Evolutionary conservation across 192 early-diverging fungal species (phyloP), one percentile per base, ranked within the genome.

Genomic region (Coemansia sp.): DNA sequence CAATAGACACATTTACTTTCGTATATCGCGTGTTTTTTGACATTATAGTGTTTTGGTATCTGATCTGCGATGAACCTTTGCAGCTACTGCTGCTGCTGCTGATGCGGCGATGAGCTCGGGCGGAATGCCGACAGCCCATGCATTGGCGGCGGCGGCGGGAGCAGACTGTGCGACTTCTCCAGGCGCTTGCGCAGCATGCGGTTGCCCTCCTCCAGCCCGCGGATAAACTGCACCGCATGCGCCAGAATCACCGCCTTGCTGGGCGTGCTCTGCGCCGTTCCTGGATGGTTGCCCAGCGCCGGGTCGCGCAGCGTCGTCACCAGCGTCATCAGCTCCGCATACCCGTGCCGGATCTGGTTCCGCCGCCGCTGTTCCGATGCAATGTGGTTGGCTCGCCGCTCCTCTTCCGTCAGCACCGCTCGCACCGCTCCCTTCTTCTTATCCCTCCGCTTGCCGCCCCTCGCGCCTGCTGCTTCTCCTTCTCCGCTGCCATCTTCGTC

Each of bases 351-450:
- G 68, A 97, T 97, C 71, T 95, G 92, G 59, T 93, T 90, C 41
- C 95, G 78, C 54, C 95, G 86, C 59, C 92, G 90, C 79, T 97
- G 92, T 67, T 97, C 95, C 14, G 91, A 92, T 2, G 91, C 92
- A 83, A 97, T 97, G 70, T 97, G 95, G 79, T 96, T 96, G 17
- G 89, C 88, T 56, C 90, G 88, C 72, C 94, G 94, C 71, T 94
- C 90, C 19, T 91, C 91, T 28, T 96, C 94, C 1, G 94, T 89
- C 54, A 95, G 79, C n/a, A 89, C 57, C 31, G 87, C 84, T 53
- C 89, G 76, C 57, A 61, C 67, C 1, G 56, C 15, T 20, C 29
- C 23, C 47, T 73, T 73, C 37, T 79, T 79, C 30, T 48, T 55
- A 6, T 73, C 70, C 55, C 64, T 70, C 58, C 67, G 70, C 53